Conservation (phyloP, 1,284 basidiomycete species). For the Apiotrichum sp. region DNA sequence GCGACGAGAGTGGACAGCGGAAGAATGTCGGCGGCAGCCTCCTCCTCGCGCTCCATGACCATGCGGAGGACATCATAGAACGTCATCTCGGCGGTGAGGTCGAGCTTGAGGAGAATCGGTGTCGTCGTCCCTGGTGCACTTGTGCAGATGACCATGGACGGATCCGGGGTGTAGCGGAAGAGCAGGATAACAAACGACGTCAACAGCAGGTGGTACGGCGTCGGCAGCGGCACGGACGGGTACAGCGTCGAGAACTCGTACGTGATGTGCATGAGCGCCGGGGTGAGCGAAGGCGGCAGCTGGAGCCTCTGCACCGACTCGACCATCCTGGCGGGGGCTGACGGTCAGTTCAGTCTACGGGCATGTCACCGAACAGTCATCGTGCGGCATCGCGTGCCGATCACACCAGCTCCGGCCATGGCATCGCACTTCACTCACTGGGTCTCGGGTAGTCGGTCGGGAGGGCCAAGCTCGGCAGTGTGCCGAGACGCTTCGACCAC, state of each 20-base stretch:
- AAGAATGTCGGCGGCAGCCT: slow-evolving; percentile 76
- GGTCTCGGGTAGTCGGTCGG: slow-evolving; percentile 96
- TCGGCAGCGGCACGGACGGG: slow-evolving; percentile 54
- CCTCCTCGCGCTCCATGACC: slow-evolving; percentile 61
- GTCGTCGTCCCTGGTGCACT: slow-evolving; percentile 68
- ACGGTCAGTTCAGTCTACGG: slow-evolving; percentile 8
- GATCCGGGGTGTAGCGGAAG: slow-evolving; percentile 94
- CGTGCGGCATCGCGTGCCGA: not conserved
- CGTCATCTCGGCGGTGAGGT: slow-evolving; percentile 78
- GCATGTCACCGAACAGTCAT: not conserved
- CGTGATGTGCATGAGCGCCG: slow-evolving; percentile 51
- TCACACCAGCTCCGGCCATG: not conserved
- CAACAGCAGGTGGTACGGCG: slow-evolving; percentile 85
- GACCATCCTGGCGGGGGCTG: slow-evolving; percentile 63
- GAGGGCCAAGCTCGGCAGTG: slow-evolving; percentile 79
- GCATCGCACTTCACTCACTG: slow-evolving; percentile 25
- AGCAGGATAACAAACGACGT: slow-evolving; percentile 85
- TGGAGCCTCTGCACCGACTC: slow-evolving; percentile 65
- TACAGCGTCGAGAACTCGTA: slow-evolving; percentile 60
- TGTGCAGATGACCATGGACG: slow-evolving; percentile 86
- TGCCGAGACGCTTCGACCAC: slow-evolving; percentile 49
- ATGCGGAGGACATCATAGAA: slow-evolving; percentile 80
- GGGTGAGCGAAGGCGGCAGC: slow-evolving; percentile 53
- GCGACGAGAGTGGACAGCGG: slow-evolving; percentile 74
- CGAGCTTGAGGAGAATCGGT: slow-evolving; percentile 77